These are phyloP conservation scores for Ceratocystis harringtonii DNA, from an alignment of 2,329 filamentous ascomycete species.

Conservation along the genomic window DNA sequence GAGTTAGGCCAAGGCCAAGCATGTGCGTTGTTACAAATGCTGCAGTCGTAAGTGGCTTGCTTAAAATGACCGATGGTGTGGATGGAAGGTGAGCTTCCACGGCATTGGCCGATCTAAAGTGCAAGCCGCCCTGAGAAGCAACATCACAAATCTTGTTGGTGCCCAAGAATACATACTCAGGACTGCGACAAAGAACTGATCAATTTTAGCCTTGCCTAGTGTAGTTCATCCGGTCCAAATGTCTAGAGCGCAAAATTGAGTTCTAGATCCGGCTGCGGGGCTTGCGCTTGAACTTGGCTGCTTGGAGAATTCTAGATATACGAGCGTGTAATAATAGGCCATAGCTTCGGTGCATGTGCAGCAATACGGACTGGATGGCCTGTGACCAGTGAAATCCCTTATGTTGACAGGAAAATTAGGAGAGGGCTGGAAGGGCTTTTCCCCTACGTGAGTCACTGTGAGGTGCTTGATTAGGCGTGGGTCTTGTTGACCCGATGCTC, in stretches of 20 bases:
- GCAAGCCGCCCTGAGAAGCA: neutral
- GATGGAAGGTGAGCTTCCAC: too few species aligned
- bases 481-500: neutral
- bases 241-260: neutral
- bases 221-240: neutral
- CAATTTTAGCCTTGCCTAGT: neutral
- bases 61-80: neutral
- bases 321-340: neutral
- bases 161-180: constrained; percentile 5
- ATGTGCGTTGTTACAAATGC: neutral
- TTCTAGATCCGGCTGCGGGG: neutral
- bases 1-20: neutral
- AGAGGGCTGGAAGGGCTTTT: neutral
- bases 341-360: neutral
- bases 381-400: neutral
- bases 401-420: neutral
- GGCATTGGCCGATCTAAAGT: neutral
- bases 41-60: neutral
- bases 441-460: constrained; percentile 1
- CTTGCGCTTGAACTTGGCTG: neutral
- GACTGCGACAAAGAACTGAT: neutral
- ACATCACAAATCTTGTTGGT: neutral
- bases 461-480: neutral
- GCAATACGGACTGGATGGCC: neutral
- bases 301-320: neutral